Evolutionary conservation across 257 asterid species (phyloP), one percentile per base, ranked within the genome.

Genomic region (Petunia axillaris): DNA sequence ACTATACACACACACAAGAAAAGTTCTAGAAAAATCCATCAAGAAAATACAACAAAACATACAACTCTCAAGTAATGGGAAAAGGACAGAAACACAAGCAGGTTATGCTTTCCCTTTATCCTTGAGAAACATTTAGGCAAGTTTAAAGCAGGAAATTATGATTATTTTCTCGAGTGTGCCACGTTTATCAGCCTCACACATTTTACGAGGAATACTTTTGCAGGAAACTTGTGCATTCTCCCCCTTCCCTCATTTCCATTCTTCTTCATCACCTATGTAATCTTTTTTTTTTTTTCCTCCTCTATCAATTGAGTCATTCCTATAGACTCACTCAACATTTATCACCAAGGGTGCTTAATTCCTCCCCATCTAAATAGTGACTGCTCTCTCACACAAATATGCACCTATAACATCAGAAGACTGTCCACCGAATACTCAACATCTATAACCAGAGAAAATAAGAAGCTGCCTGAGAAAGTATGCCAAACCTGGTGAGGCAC

Each of bases 321-420:
- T 71, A 36, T 11, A 48, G 2, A 41, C 75, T 25, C 55, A 8
- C 15, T n/a, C 39, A 15, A 57, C 10, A 14, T 48, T 71, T 25
- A 11, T 73, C 37, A 35, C 2, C 48, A 50, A 73, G 62, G 46
- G 13, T 6, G 14, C 6, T 70, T 16, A 59, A 25, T 25, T 46
- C 59, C 16, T 70, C 4, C 43, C 58, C 10, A 6, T 25, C 58
- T 44, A 70, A 70, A 25, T 46, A 44, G 10, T 46, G 25, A 36
- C 6, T 25, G 77, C 77, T 70, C 48, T 41, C 38, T 15, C 10
- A 70, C 59, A 70, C 77, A 25, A 38, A 70, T 46, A 25, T 46
- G 77, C 50, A 64, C 35, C 25, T 9, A 78, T 48, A 39, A 11
- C 40, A 78, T 39, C 82, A 79, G 50, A 79, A 48, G 60, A 38